Conservation (phyloP, 1,139 yeast genomes). For the Entelexis sorbosivorans region DNA sequence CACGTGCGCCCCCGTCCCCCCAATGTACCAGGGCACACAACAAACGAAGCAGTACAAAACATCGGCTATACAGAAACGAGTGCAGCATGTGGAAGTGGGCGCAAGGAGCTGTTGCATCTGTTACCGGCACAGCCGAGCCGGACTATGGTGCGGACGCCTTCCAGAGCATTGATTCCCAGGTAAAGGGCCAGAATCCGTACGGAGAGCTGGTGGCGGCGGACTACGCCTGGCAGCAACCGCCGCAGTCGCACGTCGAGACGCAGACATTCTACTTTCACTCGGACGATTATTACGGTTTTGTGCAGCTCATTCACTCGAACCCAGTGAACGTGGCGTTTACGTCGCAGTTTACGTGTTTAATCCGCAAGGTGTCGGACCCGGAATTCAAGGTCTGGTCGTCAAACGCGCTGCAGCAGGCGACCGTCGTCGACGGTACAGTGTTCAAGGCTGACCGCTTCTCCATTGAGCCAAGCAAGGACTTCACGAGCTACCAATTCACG, state of each 20-base stretch:
- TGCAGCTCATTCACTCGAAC: constrained; percentile 87
- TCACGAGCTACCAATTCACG: constrained; percentile 46
- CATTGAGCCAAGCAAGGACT: constrained; percentile 50
- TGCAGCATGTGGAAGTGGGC: constrained; percentile 31
- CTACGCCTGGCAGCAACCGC: constrained; percentile 63
- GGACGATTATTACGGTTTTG: constrained; percentile 66
- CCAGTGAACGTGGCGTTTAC: constrained; percentile 82
- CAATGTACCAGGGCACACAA: neutral
- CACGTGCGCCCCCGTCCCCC: neutral
- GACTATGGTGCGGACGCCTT: constrained; percentile 89
- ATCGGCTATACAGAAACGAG: neutral
- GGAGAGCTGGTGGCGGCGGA: constrained; percentile 50
- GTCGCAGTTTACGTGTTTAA: constrained; percentile 86
- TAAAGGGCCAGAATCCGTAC: constrained; percentile 43
- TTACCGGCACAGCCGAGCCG: constrained; percentile 95
- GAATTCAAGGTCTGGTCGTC: constrained; percentile 69
- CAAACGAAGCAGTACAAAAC: neutral
- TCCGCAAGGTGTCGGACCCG: constrained; percentile 46
- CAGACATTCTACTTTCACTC: constrained; percentile 68
- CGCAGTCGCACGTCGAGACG: constrained; percentile 85
- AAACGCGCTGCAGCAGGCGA: constrained; percentile 61
- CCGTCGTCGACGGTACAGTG: constrained; percentile 34
- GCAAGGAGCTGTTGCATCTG: constrained; percentile 53
- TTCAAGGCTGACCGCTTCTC: constrained; percentile 59
- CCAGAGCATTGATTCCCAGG: constrained; percentile 60